Base-by-base conservation (phyloP, 495 filamentous ascomycete species). In the Wilcoxina mikolae region DNA sequence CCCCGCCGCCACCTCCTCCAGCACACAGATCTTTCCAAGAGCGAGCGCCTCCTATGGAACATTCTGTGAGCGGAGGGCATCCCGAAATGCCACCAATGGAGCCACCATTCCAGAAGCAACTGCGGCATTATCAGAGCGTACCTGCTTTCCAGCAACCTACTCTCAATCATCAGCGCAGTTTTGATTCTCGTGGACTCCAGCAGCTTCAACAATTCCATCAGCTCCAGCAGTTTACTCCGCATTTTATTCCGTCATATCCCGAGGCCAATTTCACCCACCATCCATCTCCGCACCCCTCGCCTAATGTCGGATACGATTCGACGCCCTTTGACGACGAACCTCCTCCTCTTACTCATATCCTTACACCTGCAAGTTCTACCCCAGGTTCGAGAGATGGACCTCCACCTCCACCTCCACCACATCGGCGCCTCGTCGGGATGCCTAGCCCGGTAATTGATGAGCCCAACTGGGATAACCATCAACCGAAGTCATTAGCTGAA, bases 71-170 rank as follows among this genome's bases (percentile, higher is more conserved):
- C 20, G 9, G 20, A 26, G 51, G 51, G 18, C 35, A 24, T n/a
- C 9, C 23, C 5, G 51, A 54, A 28, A 3, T 52, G 4, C 60
- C 53, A 24, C 57, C 48, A 18, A n/a, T n/a, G n/a, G 53, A 57
- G 28, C 18, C 28, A 44, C 29, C 44, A 31, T 53, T 49, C 51
- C 49, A 57, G 17, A 50, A 54, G 20, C 60, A 54, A 38, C 51
- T 65, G 20, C 58, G 61, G 1, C 62, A 65, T 28, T 60, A 57
- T 17, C 60, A 64, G 53, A 65, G 62, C 51, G 62, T 64, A n/a
- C 62, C 62, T 22, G 60, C 64, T 53, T 64, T 54, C 23, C 38
- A 9, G 7, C 51, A 43, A 24, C 49, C 28, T 38, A 3, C 29
- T 5, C 10, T 52, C 9, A 23, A 52, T 15, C 29, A 52, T 9